Conservation (phyloP, 805 yeast species). For the Zygosaccharomyces kombuchaensis region DNA sequence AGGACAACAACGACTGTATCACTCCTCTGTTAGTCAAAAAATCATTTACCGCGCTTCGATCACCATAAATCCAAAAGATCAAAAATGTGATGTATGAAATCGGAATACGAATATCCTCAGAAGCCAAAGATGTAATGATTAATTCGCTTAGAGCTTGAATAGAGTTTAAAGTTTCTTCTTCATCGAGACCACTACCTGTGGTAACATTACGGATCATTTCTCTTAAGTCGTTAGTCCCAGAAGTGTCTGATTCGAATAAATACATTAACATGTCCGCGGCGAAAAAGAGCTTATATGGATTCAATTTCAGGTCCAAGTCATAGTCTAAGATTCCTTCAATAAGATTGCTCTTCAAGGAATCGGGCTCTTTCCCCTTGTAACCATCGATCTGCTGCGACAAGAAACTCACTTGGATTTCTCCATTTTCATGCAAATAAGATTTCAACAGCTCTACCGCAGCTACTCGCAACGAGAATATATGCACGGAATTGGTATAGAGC, state of each 20-base stretch:
- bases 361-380: slow-evolving; percentile 33
- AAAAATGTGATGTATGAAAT: slow-evolving; percentile 74
- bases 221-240: slow-evolving; percentile 48
- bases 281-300: slow-evolving; percentile 88
- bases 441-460: slow-evolving; percentile 65
- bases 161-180: slow-evolving; percentile 56
- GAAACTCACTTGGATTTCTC: slow-evolving; percentile 57
- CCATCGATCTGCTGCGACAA: slow-evolving; percentile 58
- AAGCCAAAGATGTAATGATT: slow-evolving; percentile 56
- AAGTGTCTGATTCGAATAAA: slow-evolving; percentile 41
- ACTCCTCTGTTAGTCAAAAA: slow-evolving; percentile 64
- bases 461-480: slow-evolving; percentile 73
- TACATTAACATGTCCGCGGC: slow-evolving; percentile 62
- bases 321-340: slow-evolving; percentile 70
- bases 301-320: slow-evolving; percentile 64
- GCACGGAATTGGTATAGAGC: slow-evolving; percentile 72
- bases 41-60: slow-evolving; percentile 66
- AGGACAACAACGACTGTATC: slow-evolving; percentile 65
- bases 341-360: slow-evolving; percentile 43
- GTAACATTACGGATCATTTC: slow-evolving; percentile 45
- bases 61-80: slow-evolving; percentile 73
- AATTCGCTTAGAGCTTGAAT: slow-evolving; percentile 78
- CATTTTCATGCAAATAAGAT: slow-evolving; percentile 63
- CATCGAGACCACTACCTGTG: slow-evolving; percentile 46
- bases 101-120: slow-evolving; percentile 67